Evolutionary conservation across 805 yeast genomes (phyloP).

Genomic region (Teunomyces gatunensis): DNA sequence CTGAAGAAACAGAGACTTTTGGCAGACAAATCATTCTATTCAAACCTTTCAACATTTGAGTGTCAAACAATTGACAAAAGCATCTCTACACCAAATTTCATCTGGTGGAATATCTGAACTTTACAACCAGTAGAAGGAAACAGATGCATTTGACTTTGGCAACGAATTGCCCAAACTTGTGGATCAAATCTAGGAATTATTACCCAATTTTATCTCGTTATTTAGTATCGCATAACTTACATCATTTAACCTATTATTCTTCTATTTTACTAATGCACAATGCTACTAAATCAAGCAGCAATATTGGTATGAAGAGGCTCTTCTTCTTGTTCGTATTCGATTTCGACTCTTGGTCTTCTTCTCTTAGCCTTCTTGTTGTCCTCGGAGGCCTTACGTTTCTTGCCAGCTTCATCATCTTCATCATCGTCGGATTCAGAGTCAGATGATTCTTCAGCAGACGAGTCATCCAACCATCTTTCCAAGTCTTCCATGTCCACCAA

Average conservation of each 20-base stretch:
- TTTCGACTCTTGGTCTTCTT: constrained; percentile 70
- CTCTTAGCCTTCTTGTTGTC: constrained; percentile 40
- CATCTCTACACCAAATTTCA: not conserved
- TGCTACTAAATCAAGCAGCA: constrained; percentile 13
- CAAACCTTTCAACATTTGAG: too few species aligned
- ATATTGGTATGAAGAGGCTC: constrained; percentile 34
- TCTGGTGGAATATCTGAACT: not conserved
- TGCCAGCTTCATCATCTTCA: constrained; percentile 31
- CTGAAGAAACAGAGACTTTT: not conserved
- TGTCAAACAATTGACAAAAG: not conserved
- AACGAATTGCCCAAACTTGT: too few species aligned
- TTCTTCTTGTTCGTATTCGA: constrained; percentile 79
- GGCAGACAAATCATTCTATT: not conserved
- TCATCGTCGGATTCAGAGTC: constrained; percentile 36
- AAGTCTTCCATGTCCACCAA: constrained; percentile 90
- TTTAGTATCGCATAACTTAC: not conserved
- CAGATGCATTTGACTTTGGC: not conserved
- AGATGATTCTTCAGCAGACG: constrained; percentile 30
- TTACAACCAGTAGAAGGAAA: not conserved
- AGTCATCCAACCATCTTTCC: constrained; percentile 75
- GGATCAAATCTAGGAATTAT: too few species aligned
- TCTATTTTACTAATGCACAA: constrained; percentile 3
- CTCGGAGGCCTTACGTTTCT: constrained; percentile 27
- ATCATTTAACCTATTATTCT: not conserved
- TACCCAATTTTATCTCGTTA: not conserved